Conservation (phyloP, 148 eudicot genomes). For the Drosera capensis region DNA sequence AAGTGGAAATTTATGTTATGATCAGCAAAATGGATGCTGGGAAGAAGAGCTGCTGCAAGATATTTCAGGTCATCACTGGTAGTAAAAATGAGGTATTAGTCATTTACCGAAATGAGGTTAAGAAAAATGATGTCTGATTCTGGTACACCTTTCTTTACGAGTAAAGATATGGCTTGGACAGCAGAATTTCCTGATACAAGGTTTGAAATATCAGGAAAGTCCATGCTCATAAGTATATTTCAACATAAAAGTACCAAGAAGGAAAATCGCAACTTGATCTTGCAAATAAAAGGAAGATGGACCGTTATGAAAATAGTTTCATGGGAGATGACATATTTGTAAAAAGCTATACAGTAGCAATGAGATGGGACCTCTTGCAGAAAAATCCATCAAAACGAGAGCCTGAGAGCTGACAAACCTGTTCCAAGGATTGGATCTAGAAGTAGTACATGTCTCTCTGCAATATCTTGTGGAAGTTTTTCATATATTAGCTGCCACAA, state of each 20-base stretch:
- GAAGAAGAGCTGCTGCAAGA: not conserved
- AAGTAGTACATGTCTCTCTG: constrained; percentile 47
- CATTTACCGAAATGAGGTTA: constrained; percentile 53
- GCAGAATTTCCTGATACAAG: constrained; percentile 43
- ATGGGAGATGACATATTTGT: not conserved
- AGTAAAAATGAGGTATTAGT: not conserved
- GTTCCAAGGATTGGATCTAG: constrained; percentile 60
- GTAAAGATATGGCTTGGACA: constrained; percentile 38
- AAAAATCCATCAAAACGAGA: not conserved
- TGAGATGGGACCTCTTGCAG: too few species aligned
- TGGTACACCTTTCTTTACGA: constrained; percentile 46
- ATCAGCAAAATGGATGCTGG: not conserved
- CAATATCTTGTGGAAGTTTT: constrained; percentile 50
- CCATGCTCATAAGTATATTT: not conserved
- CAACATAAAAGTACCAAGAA: not conserved
- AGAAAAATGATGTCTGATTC: constrained; percentile 57
- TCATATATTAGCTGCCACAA: constrained; percentile 42
- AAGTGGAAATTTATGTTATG: not conserved
- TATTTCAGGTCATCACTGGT: not conserved
- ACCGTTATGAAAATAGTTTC: too few species aligned
- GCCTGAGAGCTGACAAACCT: constrained; percentile 14
- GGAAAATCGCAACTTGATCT: too few species aligned
- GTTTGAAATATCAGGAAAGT: not conserved
- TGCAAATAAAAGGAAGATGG: too few species aligned
- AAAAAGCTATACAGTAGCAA: too few species aligned